A percentile compares a stretch with the other conserved stretches of the same genome.
These are phyloP conservation scores for Solanum hybrid DNA, from an alignment of 305 asterid species.

Conservation along the genomic window DNA sequence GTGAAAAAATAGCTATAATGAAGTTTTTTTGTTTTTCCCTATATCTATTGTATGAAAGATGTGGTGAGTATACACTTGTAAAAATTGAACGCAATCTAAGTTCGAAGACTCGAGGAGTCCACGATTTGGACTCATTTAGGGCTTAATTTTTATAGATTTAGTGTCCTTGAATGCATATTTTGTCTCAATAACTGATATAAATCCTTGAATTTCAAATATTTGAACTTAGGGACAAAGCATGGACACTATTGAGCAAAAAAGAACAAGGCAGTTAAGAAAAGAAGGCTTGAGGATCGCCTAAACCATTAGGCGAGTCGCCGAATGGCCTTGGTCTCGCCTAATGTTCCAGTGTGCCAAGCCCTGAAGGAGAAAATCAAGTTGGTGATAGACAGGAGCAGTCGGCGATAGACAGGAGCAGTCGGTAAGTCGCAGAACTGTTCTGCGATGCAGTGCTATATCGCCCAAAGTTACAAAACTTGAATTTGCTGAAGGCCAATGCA, in stretches of 20 bases:
- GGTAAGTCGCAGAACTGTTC: neutral
- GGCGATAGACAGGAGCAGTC: neutral
- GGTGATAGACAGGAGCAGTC: neutral
- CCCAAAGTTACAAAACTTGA: too few relatives aligned
- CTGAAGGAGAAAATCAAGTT: neutral
- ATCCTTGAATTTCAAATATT: neutral
- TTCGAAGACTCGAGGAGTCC: too few relatives aligned
- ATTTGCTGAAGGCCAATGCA: neutral
- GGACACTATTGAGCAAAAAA: neutral
- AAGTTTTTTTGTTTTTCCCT: too few relatives aligned
- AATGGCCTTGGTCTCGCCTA: neutral
- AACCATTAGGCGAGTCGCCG: neutral
- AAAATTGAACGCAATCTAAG: too few relatives aligned
- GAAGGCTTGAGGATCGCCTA: neutral
- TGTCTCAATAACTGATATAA: neutral
- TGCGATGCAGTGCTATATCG: neutral
- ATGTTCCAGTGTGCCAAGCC: neutral
- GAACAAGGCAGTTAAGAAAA: neutral
- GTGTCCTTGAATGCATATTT: neutral
- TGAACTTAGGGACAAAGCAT: neutral
- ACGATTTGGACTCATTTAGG: neutral
- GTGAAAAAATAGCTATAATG: too few relatives aligned
- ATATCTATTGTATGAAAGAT: too few relatives aligned
- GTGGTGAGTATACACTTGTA: too few relatives aligned
- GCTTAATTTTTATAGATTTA: neutral